Evolutionary conservation across 371 early-diverging fungal species (phyloP).

Genomic region (Mucor circinelloides): DNA sequence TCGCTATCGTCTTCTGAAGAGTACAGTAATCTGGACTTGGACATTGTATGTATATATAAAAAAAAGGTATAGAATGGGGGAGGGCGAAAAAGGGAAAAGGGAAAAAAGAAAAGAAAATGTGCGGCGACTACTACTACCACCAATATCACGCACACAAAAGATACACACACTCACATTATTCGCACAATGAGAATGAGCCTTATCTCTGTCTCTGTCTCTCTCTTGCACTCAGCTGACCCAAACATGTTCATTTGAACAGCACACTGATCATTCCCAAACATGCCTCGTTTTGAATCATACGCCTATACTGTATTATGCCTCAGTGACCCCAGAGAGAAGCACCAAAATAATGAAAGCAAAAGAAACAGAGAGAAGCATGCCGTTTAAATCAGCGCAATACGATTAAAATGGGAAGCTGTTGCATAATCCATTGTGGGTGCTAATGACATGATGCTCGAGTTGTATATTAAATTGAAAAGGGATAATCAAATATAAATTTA

Average conservation of each 20-base stretch:
- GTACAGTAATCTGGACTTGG: conserved; percentile 22
- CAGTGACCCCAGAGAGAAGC: neutral
- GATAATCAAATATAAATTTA: conserved; percentile 2
- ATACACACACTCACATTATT: too few relatives aligned
- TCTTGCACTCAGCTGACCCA: too few relatives aligned
- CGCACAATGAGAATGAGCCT: too few relatives aligned
- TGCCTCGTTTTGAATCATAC: too few relatives aligned
- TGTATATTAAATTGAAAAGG: neutral
- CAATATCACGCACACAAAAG: too few relatives aligned
- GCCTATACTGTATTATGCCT: neutral
- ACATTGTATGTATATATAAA: conserved; percentile 20
- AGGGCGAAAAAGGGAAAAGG: conserved; percentile 1
- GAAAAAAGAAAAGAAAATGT: neutral
- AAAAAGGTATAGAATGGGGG: neutral
- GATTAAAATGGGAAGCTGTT: neutral
- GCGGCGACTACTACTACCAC: too few relatives aligned
- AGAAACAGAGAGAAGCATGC: too few relatives aligned
- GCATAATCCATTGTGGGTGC: neutral
- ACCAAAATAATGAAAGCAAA: too few relatives aligned
- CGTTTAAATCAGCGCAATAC: neutral
- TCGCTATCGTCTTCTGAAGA: conserved; percentile 14
- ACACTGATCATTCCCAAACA: neutral
- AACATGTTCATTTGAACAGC: neutral
- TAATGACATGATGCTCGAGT: neutral
- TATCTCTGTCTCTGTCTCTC: too few relatives aligned